These are phyloP conservation scores for Mycena crocata DNA, from an alignment of 768 basidiomycete species.

Conservation along the genomic window DNA sequence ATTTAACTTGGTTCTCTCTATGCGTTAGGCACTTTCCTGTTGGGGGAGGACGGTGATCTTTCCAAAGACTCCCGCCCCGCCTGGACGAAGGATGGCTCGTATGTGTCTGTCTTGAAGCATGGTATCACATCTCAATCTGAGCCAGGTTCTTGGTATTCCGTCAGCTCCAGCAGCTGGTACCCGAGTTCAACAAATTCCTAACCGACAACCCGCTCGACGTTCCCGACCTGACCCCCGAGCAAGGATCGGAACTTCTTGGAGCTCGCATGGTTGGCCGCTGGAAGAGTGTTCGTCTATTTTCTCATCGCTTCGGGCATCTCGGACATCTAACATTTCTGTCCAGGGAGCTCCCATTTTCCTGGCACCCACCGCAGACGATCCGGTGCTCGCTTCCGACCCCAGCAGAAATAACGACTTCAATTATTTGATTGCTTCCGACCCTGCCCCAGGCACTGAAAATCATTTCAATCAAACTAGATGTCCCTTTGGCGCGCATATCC, in stretches of 20 bases:
- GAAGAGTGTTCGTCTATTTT: constrained; percentile 40
- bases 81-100: constrained; percentile 40
- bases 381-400: constrained; percentile 33
- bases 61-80: constrained; percentile 9
- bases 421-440: constrained; percentile 28
- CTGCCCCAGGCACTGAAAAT: constrained; percentile 31
- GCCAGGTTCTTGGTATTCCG: constrained; percentile 31
- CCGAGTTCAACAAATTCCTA: constrained; percentile 45
- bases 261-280: constrained; percentile 50
- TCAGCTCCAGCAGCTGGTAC: constrained; percentile 47
- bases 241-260: constrained; percentile 44
- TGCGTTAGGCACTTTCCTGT: constrained; percentile 30
- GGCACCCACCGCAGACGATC: constrained; percentile 41
- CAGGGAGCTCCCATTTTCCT: constrained; percentile 49
- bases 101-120: neutral
- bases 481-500: constrained; percentile 46
- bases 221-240: constrained; percentile 28
- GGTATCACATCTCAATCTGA: neutral
- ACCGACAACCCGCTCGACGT: constrained; percentile 34
- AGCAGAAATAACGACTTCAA: constrained; percentile 47
- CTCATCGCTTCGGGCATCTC: neutral
- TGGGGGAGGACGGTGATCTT: constrained; percentile 42
- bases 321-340: neutral
- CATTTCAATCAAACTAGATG: constrained; percentile 40
- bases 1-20: neutral